phyloP scores from a whole-genome alignment of 345 rosid species.

The Fremontodendron californicum region DNA sequence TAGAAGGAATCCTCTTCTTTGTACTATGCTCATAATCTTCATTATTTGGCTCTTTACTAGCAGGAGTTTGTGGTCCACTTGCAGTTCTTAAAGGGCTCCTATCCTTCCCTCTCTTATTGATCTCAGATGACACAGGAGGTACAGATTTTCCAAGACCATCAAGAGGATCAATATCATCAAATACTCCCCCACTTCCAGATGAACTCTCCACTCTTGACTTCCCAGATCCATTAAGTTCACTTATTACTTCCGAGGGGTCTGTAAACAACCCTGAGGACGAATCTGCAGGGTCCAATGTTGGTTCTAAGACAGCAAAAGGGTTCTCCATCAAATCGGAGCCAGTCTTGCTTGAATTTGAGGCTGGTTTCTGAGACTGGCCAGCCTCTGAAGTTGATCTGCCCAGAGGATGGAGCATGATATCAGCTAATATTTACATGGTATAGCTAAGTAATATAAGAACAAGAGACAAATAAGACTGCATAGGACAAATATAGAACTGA shows the following conservation, averaged over 20 bases:
- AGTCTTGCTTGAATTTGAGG: constrained; percentile 35
- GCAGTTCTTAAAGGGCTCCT: constrained; percentile 43
- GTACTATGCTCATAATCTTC: constrained; percentile 36
- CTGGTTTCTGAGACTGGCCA: constrained; percentile 33
- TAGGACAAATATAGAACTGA: neutral
- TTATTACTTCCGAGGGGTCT: constrained; percentile 49
- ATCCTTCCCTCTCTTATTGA: constrained; percentile 47
- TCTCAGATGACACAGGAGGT: constrained; percentile 41
- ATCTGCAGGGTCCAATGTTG: constrained; percentile 37
- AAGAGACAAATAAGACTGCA: neutral
- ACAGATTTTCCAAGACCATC: constrained; percentile 56
- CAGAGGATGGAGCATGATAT: constrained; percentile 6
- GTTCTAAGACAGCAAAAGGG: constrained; percentile 57
- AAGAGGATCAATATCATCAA: constrained; percentile 65
- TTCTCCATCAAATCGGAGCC: constrained; percentile 43
- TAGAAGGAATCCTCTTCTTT: constrained; percentile 36
- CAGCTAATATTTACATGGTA: constrained; percentile 5
- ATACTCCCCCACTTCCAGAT: constrained; percentile 39
- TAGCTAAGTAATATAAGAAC: neutral
- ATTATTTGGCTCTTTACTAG: constrained; percentile 36
- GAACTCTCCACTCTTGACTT: constrained; percentile 39
- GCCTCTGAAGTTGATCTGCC: constrained; percentile 55
- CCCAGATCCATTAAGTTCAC: constrained; percentile 37
- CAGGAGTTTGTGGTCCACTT: constrained; percentile 38
- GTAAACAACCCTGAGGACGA: constrained; percentile 34